Conservation (phyloP, 805 yeast species). For the Candida endomychidarum region DNA sequence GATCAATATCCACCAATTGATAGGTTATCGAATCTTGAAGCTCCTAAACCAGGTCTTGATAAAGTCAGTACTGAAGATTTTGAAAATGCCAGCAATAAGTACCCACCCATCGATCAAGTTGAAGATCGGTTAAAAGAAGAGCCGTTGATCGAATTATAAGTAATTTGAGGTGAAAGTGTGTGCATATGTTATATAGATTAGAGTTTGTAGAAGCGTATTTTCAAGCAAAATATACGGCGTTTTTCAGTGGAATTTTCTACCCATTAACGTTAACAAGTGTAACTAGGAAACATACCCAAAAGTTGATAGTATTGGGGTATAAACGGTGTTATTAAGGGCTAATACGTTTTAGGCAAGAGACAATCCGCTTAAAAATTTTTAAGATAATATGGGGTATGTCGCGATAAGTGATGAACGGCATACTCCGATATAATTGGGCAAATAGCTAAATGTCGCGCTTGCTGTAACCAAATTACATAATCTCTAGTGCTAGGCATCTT, state of each 20-base stretch:
- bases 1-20: slow-evolving; percentile 15
- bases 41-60: slow-evolving; percentile 10
- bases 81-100: slow-evolving; percentile 15
- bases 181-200: too few species aligned
- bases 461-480: not conserved
- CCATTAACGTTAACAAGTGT: too few species aligned
- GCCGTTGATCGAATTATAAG: slow-evolving; percentile 41
- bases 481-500: not conserved
- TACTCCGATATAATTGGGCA: too few species aligned
- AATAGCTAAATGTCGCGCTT: too few species aligned
- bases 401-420: not conserved
- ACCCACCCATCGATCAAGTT: slow-evolving; percentile 17
- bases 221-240: too few species aligned
- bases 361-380: too few species aligned
- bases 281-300: too few species aligned
- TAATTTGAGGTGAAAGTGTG: not conserved
- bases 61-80: slow-evolving; percentile 4
- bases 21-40: not conserved
- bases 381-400: not conserved
- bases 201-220: too few species aligned
- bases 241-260: too few species aligned
- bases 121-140: slow-evolving; percentile 20
- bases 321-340: too few species aligned
- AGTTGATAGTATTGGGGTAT: too few species aligned
- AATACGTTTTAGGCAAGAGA: too few species aligned